Evolutionary conservation across 148 eudicot genomes (phyloP).

Genomic region (Silene latifolia): DNA sequence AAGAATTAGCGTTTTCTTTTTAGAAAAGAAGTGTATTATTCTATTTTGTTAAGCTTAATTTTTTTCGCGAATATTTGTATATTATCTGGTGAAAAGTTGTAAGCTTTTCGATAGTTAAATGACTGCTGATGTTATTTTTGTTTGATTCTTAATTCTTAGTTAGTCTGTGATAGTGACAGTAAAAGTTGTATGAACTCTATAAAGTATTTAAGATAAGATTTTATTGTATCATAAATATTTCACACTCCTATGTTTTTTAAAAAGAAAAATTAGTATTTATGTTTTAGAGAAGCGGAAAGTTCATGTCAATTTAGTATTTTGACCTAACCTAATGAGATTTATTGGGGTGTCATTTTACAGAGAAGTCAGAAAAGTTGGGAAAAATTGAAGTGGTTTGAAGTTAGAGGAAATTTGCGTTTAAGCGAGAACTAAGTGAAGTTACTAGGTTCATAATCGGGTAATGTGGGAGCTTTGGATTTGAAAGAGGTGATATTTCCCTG

Average conservation of each 20-base stretch:
- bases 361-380: constrained; percentile 8
- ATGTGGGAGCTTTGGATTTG: constrained; percentile 22
- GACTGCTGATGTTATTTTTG: constrained; percentile 4
- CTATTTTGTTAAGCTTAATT: no score
- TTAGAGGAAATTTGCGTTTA: background rate
- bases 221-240: background rate
- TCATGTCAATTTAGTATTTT: constrained; percentile 6
- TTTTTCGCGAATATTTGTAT: background rate
- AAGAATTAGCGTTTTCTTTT: background rate
- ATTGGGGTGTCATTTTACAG: constrained; percentile 26
- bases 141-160: background rate
- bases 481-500: constrained; percentile 18
- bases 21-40: background rate
- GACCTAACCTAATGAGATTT: background rate
- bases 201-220: background rate
- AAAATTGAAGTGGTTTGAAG: constrained; percentile 21
- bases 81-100: constrained; percentile 1
- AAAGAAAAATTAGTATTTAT: background rate
- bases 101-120: background rate
- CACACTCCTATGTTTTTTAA: background rate
- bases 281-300: background rate
- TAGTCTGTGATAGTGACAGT: background rate
- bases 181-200: background rate
- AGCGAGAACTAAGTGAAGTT: constrained; percentile 19
- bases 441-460: constrained; percentile 17